Evolutionary conservation across 2,329 filamentous ascomycete genomes (phyloP), one percentile per base, ranked within the genome.

Genomic region (Fusarium nanum): DNA sequence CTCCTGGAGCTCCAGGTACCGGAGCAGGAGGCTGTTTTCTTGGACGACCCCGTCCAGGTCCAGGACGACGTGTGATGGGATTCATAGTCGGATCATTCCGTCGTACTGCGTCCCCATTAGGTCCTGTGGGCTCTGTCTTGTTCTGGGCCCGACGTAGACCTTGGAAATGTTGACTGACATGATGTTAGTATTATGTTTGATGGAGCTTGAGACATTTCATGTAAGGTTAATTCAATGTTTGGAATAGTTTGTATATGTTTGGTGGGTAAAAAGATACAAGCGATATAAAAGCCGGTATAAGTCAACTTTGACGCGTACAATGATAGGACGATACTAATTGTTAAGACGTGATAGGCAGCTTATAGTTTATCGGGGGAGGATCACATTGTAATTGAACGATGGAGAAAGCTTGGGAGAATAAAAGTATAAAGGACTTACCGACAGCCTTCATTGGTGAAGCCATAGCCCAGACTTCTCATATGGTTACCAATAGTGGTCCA

Each of bases 361-460:
- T 32, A 16, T 32, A 14, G 45, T 37, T 27, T 16, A 28, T 46
- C 23, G 30, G 47, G 18, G 34, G 30, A 27, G 54, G 37, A 56
- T 30, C 7, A n/a, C 22, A 32, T 49, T 47, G 42, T 11, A 30
- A 52, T 40, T 23, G 37, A 57, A 23, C 5, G 46, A 55, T 27
- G 44, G 25, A 27, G 41, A 37, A 11, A 58, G 20, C 27, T 27
- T 30, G 54, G 58, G 23, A 55, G 56, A 69, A 61, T 48, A 48
- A 45, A 44, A 50, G 13, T 32, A 45, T 25, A 60, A 40, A 27
- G 53, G 50, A 85, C 87, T 81, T 80, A 89, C 87, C 87, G 86
- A 71, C 87, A 89, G 72, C 87, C 87, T 76, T 89, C 87, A 81
- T 89, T 89, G 20, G 87, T 89, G 77, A 89, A 89, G 78, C 86